phyloP scores from a whole-genome alignment of 2,329 filamentous ascomycete species.

The Curvularia sp. region DNA sequence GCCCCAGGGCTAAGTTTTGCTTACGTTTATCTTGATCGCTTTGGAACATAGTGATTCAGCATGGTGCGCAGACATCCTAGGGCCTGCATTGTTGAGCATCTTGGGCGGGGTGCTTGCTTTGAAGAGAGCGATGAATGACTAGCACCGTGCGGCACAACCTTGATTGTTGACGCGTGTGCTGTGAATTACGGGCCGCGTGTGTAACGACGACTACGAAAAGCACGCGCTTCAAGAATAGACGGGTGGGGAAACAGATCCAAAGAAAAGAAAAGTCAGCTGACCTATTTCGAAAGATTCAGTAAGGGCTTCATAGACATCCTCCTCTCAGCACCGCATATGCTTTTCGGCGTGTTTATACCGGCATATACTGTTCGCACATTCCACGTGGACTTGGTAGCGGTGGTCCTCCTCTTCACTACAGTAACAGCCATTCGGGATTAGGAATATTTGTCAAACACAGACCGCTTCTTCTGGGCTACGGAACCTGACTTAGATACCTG shows the following conservation, averaged over 20 bases:
- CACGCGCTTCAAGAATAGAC: neutral
- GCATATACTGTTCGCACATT: neutral
- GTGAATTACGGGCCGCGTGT: neutral
- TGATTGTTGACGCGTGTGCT: neutral
- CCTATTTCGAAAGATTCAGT: neutral
- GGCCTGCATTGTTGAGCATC: conserved; percentile 12
- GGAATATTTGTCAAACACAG: conserved; percentile 3
- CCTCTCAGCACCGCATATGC: neutral
- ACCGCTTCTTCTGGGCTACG: conserved; percentile 24
- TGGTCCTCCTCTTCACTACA: neutral
- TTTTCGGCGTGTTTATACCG: neutral
- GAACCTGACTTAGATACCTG: conserved; percentile 16
- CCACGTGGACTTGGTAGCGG: neutral
- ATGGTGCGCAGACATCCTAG: conserved; percentile 9
- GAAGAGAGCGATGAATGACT: conserved; percentile 4
- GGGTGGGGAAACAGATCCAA: neutral
- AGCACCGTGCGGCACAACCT: neutral
- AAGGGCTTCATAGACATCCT: neutral
- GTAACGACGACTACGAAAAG: neutral
- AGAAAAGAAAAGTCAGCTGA: neutral
- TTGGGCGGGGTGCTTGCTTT: conserved; percentile 1
- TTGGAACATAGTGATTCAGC: conserved; percentile 5
- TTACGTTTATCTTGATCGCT: conserved; percentile 22
- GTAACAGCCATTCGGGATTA: neutral
- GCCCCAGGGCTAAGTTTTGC: conserved; percentile 20